These are phyloP conservation scores for Cadophora sp. DNA, from an alignment of 2,329 filamentous ascomycete species.

Conservation along the genomic window DNA sequence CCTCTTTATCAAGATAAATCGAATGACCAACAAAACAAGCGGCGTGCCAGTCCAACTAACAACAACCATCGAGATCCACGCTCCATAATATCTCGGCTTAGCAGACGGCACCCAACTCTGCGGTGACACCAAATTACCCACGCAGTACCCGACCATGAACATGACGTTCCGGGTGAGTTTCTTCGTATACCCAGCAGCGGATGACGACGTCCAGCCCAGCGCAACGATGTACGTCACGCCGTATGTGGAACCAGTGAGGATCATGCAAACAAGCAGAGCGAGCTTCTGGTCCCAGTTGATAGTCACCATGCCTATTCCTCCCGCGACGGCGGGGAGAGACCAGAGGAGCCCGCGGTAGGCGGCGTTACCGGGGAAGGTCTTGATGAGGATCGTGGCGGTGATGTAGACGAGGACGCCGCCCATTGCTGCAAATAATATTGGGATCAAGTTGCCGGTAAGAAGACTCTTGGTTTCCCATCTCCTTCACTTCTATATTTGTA, in stretches of 20 bases:
- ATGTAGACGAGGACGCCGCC: conserved; percentile 47
- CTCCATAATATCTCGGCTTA: conserved; percentile 45
- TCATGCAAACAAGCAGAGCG: conserved; percentile 44
- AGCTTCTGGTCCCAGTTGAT: conserved; percentile 44
- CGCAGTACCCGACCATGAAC: conserved; percentile 43
- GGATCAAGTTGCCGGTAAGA: background rate
- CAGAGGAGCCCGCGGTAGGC: conserved; percentile 45
- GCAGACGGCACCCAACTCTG: conserved; percentile 44
- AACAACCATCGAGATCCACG: conserved; percentile 45
- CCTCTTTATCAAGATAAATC: conserved; percentile 44
- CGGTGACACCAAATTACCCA: conserved; percentile 44
- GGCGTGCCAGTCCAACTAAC: conserved; percentile 49
- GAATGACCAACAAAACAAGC: conserved; percentile 45
- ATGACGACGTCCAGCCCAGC: conserved; percentile 49
- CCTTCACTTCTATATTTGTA: background rate
- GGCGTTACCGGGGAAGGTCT: conserved; percentile 7
- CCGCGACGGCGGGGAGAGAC: conserved; percentile 44
- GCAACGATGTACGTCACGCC: conserved; percentile 49
- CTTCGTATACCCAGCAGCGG: conserved; percentile 44
- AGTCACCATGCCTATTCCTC: conserved; percentile 45
- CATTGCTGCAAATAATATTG: too few relatives aligned
- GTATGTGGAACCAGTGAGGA: conserved; percentile 44
- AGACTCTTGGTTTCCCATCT: background rate
- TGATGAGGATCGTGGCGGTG: conserved; percentile 37
- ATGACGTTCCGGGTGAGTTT: conserved; percentile 45